Evolutionary conservation across 1,284 basidiomycete genomes (phyloP).

Genomic region (Leccinum fuscescens): DNA sequence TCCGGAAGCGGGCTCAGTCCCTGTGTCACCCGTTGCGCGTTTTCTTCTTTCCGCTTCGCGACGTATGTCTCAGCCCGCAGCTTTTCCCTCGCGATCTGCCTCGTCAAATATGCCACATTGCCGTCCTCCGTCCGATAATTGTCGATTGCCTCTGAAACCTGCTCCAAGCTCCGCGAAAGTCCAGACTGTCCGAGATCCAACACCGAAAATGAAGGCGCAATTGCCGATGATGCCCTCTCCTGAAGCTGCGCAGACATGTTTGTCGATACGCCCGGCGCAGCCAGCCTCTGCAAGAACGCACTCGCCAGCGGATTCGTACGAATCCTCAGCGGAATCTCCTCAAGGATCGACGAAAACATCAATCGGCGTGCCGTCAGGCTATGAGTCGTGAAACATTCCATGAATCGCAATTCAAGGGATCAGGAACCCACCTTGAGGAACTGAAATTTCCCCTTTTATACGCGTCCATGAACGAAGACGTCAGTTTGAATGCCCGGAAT

Average conservation of each 20-base stretch:
- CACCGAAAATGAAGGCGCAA: constrained; percentile 56
- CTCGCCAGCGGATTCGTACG: constrained; percentile 85
- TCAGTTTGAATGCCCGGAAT: constrained; percentile 90
- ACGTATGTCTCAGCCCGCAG: constrained; percentile 79
- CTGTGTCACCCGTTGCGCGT: constrained; percentile 76
- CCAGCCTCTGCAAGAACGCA: constrained; percentile 80
- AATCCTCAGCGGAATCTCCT: constrained; percentile 87
- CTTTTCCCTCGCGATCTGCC: constrained; percentile 91
- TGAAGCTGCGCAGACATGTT: constrained; percentile 41
- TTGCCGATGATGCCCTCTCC: constrained; percentile 35
- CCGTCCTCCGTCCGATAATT: constrained; percentile 88
- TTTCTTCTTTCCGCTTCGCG: constrained; percentile 89
- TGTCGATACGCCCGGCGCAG: constrained; percentile 38
- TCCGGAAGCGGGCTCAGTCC: constrained; percentile 86
- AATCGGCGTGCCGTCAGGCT: constrained; percentile 86
- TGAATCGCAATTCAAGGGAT: constrained; percentile 2
- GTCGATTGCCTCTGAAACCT: constrained; percentile 83
- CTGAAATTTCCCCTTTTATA: constrained; percentile 89
- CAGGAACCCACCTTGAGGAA: constrained; percentile 62
- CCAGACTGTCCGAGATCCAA: constrained; percentile 63
- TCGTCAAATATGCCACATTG: constrained; percentile 88
- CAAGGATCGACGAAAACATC: constrained; percentile 87
- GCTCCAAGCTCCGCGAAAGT: constrained; percentile 70
- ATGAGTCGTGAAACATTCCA: constrained; percentile 17
- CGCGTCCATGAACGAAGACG: constrained; percentile 81